Base-by-base conservation (phyloP, 2,329 filamentous ascomycete species). In the Ceratocystis variospora region DNA sequence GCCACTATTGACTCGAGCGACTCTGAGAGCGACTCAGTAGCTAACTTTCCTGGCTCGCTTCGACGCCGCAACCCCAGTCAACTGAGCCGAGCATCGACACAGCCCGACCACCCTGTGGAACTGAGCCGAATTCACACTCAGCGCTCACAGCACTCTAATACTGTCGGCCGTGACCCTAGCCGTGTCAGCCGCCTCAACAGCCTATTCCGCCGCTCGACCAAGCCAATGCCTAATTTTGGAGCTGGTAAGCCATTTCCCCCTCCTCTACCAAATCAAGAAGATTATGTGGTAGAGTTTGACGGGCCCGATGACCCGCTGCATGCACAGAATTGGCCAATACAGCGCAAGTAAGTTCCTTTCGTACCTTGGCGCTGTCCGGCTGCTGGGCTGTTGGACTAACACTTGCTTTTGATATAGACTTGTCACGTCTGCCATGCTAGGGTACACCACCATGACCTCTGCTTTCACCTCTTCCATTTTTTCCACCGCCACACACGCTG, bases 281-380 rank as follows among this genome's bases (percentile, higher is more conserved):
- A 89, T 69, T 93, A 92, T 72, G 87, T 91, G 0, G 88, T 92
- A 55, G 88, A 90, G 74, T 96, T 96, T 72, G 87, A 92, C 70
- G 91, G 90, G 0, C 87, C 85, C 0, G 81, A 91, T 69, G 91
- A 96, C 72, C 90, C 90, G 1, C 73, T 92, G 68, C 90, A 96
- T 75, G 87, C 90, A 0, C 88, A 93, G 76, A 96, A 96, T 74
- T 96, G 91, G 91, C 81, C 88, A 0, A 72, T 88, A 65, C 83
- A 78, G 73, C 92, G 89, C 78, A 96, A 96, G 84, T 84, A 75
- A 72, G 81, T 79, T 2, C 28, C 19, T n/a, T 8, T 45, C n/a
- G 63, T 19, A 48, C 33, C 44, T 37, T 46, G 37, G 37, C 10
- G 37, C 10, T 41, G 12, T 3, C 37, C 37, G 12, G 4, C 37